Evolutionary conservation across 768 basidiomycete genomes (phyloP).

Genomic region (Lentinula aciculospora): DNA sequence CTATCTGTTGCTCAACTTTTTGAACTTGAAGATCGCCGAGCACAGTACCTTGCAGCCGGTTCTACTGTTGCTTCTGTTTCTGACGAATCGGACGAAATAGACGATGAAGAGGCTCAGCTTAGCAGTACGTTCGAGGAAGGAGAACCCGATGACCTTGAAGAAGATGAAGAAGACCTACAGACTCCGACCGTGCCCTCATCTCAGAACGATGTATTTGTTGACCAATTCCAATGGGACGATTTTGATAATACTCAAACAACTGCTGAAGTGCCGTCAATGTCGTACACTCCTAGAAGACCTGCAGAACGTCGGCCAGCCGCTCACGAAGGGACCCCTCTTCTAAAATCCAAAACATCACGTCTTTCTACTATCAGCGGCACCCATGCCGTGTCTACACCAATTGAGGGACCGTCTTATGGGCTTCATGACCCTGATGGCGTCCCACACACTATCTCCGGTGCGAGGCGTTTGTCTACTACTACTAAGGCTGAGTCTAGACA

Average conservation of each 20-base stretch:
- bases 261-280: not conserved
- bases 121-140: constrained; percentile 14
- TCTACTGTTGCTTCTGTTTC: constrained; percentile 49
- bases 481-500: constrained; percentile 23
- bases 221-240: constrained; percentile 18
- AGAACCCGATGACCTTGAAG: constrained; percentile 18
- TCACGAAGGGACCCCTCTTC: constrained; percentile 30
- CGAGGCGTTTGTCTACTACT: constrained; percentile 27
- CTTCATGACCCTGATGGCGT: constrained; percentile 2
- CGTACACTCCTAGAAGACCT: constrained; percentile 8
- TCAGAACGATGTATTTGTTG: constrained; percentile 13
- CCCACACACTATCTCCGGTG: constrained; percentile 7
- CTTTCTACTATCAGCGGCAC: constrained; percentile 12
- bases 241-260: constrained; percentile 10
- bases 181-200: not conserved
- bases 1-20: constrained; percentile 4
- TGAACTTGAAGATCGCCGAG: constrained; percentile 50
- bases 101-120: constrained; percentile 31
- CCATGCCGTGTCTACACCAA: constrained; percentile 3
- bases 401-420: not conserved
- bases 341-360: constrained; percentile 33
- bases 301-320: constrained; percentile 16
- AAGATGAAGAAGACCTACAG: constrained; percentile 13
- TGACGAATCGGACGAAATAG: constrained; percentile 31
- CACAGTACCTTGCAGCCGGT: constrained; percentile 60